Base-by-base conservation (phyloP, 805 yeast genomes). In the Jamesozyma gamospora region DNA sequence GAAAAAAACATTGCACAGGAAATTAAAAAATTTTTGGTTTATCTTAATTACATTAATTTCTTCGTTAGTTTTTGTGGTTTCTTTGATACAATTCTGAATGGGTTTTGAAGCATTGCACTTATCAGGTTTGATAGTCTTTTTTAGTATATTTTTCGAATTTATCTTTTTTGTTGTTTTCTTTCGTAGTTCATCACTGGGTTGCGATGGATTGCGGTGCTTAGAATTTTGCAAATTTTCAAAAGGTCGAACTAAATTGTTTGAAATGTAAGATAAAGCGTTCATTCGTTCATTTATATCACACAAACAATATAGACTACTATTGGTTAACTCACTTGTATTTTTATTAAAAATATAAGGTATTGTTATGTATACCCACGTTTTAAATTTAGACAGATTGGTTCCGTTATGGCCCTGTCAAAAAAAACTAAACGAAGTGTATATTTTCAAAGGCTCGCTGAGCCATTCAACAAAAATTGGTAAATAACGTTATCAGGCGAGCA, bases 1-100 rank as follows among this genome's bases (percentile, higher is more conserved):
- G 26, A 71, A 48, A 32, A 72, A 25, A 5, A 64, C 47, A 10
- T 51, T 49, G 51, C 63, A 47, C 17, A 44, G 28, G 11, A 38
- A 6, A 14, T 34, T 19, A 4, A 28, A 31, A 11, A n/a, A 13
- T 26, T 26, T 34, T 13, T 24, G 15, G n/a, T 12, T 14, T 6
- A 12, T 17, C 18, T 29, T 11, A n/a, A n/a, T 19, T 14, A 3
- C 9, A 3, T 4, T 14, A n/a, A 15, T 21, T 25, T 25, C 21
- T 19, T 19, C 17, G 12, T 25, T 21, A 4, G 11, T 15, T 21
- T 24, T 24, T 12, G 2, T 14, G 21, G 10, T 15, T 25, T 14
- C 21, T 28, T 32, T 21, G 5, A 13, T n/a, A 3, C n/a, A 4
- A 32, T 32, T 16, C 14, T 11, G 29, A 27, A 27, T 11, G 13